Evolutionary conservation across 2,329 filamentous ascomycete genomes (phyloP).

Genomic region (Neonectria magnoliae): DNA sequence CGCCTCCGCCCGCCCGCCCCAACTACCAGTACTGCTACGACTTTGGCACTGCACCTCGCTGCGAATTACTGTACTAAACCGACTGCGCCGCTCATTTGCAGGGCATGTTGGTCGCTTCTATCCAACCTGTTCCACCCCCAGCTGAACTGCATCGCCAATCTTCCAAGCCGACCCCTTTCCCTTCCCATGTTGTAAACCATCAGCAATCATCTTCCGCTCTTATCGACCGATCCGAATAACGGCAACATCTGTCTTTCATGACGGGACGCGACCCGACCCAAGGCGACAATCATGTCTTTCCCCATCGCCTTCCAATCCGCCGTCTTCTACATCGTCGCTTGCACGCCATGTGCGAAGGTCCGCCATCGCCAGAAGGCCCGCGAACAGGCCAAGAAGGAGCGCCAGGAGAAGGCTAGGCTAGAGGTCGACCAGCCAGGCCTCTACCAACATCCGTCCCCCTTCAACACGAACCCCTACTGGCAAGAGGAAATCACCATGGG

Average conservation of each 20-base stretch:
- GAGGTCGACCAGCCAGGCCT: conserved; percentile 76
- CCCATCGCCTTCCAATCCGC: conserved; percentile 76
- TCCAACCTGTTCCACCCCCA: background rate
- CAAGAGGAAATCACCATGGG: conserved; percentile 85
- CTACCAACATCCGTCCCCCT: conserved; percentile 84
- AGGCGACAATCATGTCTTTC: conserved; percentile 54
- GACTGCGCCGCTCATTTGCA: conserved; percentile 23
- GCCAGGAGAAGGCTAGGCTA: conserved; percentile 70
- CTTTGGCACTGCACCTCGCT: background rate
- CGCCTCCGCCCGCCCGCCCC: conserved; percentile 7
- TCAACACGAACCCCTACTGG: conserved; percentile 91
- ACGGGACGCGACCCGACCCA: conserved; percentile 28
- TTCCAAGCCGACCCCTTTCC: conserved; percentile 13
- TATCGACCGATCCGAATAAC: background rate
- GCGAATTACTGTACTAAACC: background rate
- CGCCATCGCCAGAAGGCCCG: conserved; percentile 75
- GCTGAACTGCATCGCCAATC: conserved; percentile 17
- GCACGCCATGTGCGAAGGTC: conserved; percentile 80
- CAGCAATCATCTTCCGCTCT: background rate
- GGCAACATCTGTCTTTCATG: conserved; percentile 28
- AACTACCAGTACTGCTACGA: background rate
- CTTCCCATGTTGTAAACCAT: conserved; percentile 13
- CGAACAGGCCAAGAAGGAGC: conserved; percentile 74
- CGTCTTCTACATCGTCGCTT: conserved; percentile 81
- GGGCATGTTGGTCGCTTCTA: conserved; percentile 4